Conservation (phyloP, 495 filamentous ascomycete genomes). For the Xylaria acuta region DNA sequence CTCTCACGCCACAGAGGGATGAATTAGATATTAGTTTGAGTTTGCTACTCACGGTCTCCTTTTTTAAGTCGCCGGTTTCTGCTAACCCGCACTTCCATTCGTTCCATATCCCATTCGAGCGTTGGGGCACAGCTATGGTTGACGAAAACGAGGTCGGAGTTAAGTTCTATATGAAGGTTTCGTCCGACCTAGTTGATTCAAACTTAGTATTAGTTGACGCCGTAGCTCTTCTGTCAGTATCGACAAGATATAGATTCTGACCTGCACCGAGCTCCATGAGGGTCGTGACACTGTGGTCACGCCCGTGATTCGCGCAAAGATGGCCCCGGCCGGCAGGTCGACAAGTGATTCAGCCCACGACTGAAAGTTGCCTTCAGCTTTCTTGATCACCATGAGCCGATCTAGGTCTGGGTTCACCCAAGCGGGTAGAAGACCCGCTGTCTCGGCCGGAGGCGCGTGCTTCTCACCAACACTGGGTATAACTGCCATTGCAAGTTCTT, state of each 20-base stretch:
- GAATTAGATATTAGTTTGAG: not conserved
- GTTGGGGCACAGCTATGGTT: slow-evolving; percentile 19
- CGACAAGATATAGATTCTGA: slow-evolving; percentile 1
- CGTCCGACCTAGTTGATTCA: slow-evolving; percentile 7
- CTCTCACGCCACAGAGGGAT: not conserved
- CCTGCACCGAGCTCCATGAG: slow-evolving; percentile 20
- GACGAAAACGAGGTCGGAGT: slow-evolving; percentile 16
- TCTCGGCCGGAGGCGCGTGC: not conserved
- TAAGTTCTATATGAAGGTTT: slow-evolving; percentile 18
- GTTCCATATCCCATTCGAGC: slow-evolving; percentile 19
- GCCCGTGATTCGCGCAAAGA: slow-evolving; percentile 20
- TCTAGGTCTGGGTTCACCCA: slow-evolving; percentile 21
- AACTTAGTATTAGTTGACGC: slow-evolving; percentile 1
- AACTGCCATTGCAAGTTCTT: not conserved
- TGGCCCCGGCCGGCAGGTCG: slow-evolving; percentile 15
- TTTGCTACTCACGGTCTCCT: slow-evolving; percentile 20
- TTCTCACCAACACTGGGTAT: not conserved
- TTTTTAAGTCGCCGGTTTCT: not conserved
- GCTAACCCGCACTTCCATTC: slow-evolving; percentile 18
- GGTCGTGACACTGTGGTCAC: not conserved
- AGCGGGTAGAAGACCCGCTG: slow-evolving; percentile 7
- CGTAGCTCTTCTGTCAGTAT: not conserved
- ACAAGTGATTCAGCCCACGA: slow-evolving; percentile 20
- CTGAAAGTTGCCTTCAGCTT: slow-evolving; percentile 8
- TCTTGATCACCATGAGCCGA: slow-evolving; percentile 10